These are phyloP conservation scores for Polyporus arcularius DNA, from an alignment of 768 basidiomycete species.

Conservation along the genomic window DNA sequence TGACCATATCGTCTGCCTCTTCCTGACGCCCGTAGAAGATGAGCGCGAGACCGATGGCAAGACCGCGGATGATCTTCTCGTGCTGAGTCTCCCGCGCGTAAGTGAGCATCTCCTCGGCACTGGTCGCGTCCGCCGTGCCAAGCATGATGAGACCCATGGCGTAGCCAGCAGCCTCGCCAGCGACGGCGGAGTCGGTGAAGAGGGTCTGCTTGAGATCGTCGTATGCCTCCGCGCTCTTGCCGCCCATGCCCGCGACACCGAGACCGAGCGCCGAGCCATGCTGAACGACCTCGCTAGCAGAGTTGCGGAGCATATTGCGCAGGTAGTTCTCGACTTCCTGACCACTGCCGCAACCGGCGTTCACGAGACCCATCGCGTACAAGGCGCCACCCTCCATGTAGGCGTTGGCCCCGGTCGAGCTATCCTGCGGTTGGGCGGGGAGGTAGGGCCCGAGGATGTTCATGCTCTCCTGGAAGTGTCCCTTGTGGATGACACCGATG, in stretches of 20 bases:
- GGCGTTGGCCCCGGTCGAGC: constrained; percentile 72
- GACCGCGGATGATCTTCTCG: constrained; percentile 97
- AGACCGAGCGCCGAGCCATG: constrained; percentile 96
- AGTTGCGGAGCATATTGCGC: constrained; percentile 73
- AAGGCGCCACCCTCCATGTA: constrained; percentile 97
- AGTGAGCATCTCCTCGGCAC: constrained; percentile 91
- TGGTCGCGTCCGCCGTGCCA: constrained; percentile 80
- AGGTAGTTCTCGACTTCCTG: constrained; percentile 74
- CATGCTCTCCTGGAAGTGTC: constrained; percentile 92
- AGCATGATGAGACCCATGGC: constrained; percentile 99
- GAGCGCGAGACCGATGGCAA: constrained; percentile 91
- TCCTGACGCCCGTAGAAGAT: constrained; percentile 93
- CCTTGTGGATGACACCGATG: constrained; percentile 96
- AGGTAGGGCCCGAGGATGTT: constrained; percentile 93
- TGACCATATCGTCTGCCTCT: constrained; percentile 84
- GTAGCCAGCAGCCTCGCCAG: constrained; percentile 94
- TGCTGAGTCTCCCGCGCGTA: constrained; percentile 98
- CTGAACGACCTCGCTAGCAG: constrained; percentile 86
- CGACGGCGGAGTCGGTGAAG: constrained; percentile 92
- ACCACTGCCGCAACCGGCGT: constrained; percentile 82
- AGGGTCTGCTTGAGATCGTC: constrained; percentile 88
- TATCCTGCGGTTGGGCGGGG: constrained; percentile 75
- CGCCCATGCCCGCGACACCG: constrained; percentile 95
- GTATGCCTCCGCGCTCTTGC: constrained; percentile 84
- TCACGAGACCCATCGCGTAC: constrained; percentile 92